phyloP scores from a whole-genome alignment of 768 basidiomycete species.

The Kwoniella mangroviensis region DNA sequence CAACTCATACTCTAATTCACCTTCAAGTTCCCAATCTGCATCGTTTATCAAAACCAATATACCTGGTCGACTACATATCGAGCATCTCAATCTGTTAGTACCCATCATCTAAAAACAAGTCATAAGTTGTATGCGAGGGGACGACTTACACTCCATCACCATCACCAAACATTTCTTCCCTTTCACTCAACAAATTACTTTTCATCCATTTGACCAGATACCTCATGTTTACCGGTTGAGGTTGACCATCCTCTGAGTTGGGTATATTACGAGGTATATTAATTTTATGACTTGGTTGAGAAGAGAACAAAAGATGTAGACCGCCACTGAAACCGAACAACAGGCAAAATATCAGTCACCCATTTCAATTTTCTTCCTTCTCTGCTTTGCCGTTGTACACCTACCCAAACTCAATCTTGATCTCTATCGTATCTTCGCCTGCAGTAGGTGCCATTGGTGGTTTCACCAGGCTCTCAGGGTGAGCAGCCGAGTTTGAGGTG shows the following conservation, averaged over 20 bases:
- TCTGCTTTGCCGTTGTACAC: slow-evolving; percentile 7
- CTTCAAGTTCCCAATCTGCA: slow-evolving; percentile 97
- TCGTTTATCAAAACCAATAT: slow-evolving; percentile 97
- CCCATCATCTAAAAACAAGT: too few relatives aligned
- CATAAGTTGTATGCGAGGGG: too few relatives aligned
- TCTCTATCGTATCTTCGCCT: slow-evolving; percentile 46
- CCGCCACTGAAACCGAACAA: slow-evolving; percentile 42
- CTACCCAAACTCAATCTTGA: slow-evolving; percentile 55
- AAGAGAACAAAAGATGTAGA: slow-evolving; percentile 54
- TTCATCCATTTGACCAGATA: slow-evolving; percentile 80
- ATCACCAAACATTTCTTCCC: slow-evolving; percentile 88
- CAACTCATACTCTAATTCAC: slow-evolving; percentile 82
- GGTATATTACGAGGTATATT: slow-evolving; percentile 38
- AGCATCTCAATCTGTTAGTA: too few relatives aligned
- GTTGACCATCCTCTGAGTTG: slow-evolving; percentile 5
- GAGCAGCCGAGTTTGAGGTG: slow-evolving; percentile 19
- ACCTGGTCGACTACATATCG: slow-evolving; percentile 76
- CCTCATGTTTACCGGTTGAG: slow-evolving; percentile 65
- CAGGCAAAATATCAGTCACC: background rate
- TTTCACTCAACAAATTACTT: slow-evolving; percentile 76
- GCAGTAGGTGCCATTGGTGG: slow-evolving; percentile 11
- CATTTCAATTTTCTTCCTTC: background rate
- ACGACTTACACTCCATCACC: slow-evolving; percentile 75
- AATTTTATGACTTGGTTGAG: slow-evolving; percentile 49
- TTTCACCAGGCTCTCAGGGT: slow-evolving; percentile 24